Evolutionary conservation across 208 protist genomes (phyloP).

Genomic region (Leishmania arabica): DNA sequence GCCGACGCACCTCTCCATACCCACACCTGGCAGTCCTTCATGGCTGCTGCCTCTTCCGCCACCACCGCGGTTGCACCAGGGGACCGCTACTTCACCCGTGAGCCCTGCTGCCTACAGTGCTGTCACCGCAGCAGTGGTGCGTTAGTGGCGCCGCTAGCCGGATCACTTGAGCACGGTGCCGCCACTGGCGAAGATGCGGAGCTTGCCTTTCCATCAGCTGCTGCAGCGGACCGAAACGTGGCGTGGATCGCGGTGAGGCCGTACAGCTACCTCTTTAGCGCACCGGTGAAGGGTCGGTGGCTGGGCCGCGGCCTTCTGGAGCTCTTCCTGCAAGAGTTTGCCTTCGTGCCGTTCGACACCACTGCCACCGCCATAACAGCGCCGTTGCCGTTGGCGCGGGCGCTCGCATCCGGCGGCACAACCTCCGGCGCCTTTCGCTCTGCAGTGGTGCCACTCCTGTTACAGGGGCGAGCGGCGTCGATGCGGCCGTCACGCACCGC

Average conservation of each 20-base stretch:
- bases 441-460: slow-evolving; percentile 13
- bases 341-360: slow-evolving; percentile 38
- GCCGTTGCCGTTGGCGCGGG: background rate
- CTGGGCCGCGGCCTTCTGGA: slow-evolving; percentile 76
- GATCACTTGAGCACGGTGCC: background rate
- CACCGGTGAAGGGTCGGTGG: slow-evolving; percentile 93
- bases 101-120: slow-evolving; percentile 33
- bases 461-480: slow-evolving; percentile 1
- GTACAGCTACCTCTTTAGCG: slow-evolving; percentile 87
- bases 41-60: background rate
- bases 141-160: background rate
- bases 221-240: background rate
- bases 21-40: background rate
- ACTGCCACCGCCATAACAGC: background rate
- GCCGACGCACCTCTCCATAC: background rate
- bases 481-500: background rate
- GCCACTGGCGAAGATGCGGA: background rate
- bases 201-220: background rate
- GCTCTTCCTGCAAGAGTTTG: slow-evolving; percentile 91
- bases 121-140: background rate
- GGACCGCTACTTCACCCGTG: slow-evolving; percentile 41
- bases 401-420: background rate
- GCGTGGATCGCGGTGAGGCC: slow-evolving; percentile 66
- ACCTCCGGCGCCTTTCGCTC: background rate
- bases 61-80: slow-evolving; percentile 13